A percentile compares a stretch with the other conserved stretches of the same genome.
Evolutionary conservation across 1,139 yeast species (phyloP).

Genomic region (Geotrichum macrosporum): DNA sequence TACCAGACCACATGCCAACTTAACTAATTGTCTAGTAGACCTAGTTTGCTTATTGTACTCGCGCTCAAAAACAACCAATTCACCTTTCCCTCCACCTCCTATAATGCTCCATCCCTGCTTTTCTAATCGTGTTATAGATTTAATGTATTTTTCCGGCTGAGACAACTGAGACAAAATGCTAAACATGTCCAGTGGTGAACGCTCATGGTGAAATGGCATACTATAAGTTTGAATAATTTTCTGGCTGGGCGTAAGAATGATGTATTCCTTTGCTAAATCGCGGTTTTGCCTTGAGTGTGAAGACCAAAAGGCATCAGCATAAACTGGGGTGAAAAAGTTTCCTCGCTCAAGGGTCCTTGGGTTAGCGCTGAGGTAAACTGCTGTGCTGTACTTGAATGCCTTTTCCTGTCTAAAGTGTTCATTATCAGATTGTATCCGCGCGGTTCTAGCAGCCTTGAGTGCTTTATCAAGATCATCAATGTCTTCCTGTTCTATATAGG

Average conservation of each 20-base stretch:
- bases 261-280: constrained; percentile 39
- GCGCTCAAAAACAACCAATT: constrained; percentile 41
- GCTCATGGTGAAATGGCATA: constrained; percentile 40
- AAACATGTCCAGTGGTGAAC: constrained; percentile 44
- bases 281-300: constrained; percentile 1
- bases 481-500: constrained; percentile 19
- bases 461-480: constrained; percentile 38
- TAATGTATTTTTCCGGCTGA: constrained; percentile 37
- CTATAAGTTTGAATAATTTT: constrained; percentile 41
- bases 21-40: constrained; percentile 22
- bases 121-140: constrained; percentile 40
- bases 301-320: constrained; percentile 19
- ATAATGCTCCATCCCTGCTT: constrained; percentile 45
- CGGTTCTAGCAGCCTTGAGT: constrained; percentile 45
- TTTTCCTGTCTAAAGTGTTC: constrained; percentile 46
- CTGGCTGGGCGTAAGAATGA: constrained; percentile 46
- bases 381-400: constrained; percentile 53
- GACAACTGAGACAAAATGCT: constrained; percentile 44
- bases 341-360: constrained; percentile 44
- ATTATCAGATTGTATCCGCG: constrained; percentile 43
- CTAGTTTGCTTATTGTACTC: constrained; percentile 23
- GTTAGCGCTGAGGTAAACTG: constrained; percentile 32
- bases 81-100: constrained; percentile 42
- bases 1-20: constrained; percentile 21
- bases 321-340: constrained; percentile 51